phyloP scores from a whole-genome alignment of 495 filamentous ascomycete species.

The Penicilliopsis zonata region DNA sequence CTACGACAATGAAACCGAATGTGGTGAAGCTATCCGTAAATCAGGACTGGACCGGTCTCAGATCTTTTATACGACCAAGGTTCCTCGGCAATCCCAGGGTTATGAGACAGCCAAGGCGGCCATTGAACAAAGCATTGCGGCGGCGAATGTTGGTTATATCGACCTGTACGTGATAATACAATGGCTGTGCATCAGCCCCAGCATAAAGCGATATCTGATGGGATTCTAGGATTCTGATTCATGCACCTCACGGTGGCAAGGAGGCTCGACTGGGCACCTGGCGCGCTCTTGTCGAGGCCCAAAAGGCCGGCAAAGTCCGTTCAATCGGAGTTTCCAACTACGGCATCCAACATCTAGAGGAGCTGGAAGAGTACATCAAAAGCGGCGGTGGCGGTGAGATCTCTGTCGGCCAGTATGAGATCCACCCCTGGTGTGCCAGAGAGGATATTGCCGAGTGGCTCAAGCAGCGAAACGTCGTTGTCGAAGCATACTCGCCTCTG shows the following conservation, averaged over 20 bases:
- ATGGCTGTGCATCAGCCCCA: not conserved
- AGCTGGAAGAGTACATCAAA: constrained; percentile 63
- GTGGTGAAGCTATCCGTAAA: constrained; percentile 31
- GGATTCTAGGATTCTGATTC: constrained; percentile 40
- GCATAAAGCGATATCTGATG: not conserved
- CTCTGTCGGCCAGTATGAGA: constrained; percentile 76
- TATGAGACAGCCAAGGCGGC: constrained; percentile 40
- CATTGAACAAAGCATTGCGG: constrained; percentile 34
- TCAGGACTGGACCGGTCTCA: constrained; percentile 32
- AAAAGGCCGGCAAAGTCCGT: constrained; percentile 38
- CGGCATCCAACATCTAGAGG: constrained; percentile 41
- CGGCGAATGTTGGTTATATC: constrained; percentile 40
- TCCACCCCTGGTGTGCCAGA: constrained; percentile 81
- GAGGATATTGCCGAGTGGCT: constrained; percentile 71
- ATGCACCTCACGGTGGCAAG: constrained; percentile 43
- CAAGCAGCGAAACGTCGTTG: constrained; percentile 48
- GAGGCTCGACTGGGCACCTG: constrained; percentile 38
- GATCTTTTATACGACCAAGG: constrained; percentile 47
- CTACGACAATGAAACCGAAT: constrained; percentile 43
- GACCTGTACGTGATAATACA: constrained; percentile 29
- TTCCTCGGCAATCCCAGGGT: constrained; percentile 29
- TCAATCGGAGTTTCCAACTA: constrained; percentile 47
- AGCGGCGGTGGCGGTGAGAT: constrained; percentile 63
- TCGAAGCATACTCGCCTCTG: constrained; percentile 75
- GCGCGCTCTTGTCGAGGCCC: constrained; percentile 43